Base-by-base conservation (phyloP, 768 basidiomycete species). In the Fomitopsis pulvina region DNA sequence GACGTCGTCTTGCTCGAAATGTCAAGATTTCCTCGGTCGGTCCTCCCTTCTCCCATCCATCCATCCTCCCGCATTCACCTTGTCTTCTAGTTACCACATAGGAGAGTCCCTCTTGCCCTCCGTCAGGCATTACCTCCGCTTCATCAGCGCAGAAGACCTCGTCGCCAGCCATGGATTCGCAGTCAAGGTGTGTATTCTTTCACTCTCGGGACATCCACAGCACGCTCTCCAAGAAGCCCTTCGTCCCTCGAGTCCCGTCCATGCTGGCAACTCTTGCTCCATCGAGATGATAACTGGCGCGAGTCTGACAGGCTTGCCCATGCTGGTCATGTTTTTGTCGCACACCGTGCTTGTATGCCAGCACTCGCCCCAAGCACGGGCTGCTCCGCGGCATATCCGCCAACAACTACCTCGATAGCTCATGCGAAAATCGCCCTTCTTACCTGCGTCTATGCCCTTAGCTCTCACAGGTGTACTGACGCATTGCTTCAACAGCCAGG, bases 1-100 rank as follows among this genome's bases (percentile, higher is more conserved):
- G 70, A 79, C 38, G 83, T 84, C 22, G 73, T 77, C 14, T 53
- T 82, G 44, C 61, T 83, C 20, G 81, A 84, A 58, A 70, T 75
- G 14, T 68, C 70, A 20, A 69, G 74, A 40, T 82, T 81, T 55
- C 81, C 81, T 34, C 66, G 82, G 76, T 76, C 1, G 5, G 43
- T 32, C n/a, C 32, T 24, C 41, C 38, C 22, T 11, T 9, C 34
- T 30, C 42, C 34, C n/a, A 3, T 11, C 22, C 46, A 16, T 25
- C 9, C 41, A n/a, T 25, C 22, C 21, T 26, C 45, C 27, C 11
- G 7, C 24, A 27, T 18, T 26, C 38, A 12, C 38, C 16, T 18
- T 2, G 7, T 47, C 38, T 2, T 26, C 8, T 30, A 75, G 74
- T 47, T 76, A 76, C 52, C 74, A 77, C 53, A 64, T 76, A 12